Base-by-base conservation (phyloP, 2,329 filamentous ascomycete species). In the Fusarium caatingaense region DNA sequence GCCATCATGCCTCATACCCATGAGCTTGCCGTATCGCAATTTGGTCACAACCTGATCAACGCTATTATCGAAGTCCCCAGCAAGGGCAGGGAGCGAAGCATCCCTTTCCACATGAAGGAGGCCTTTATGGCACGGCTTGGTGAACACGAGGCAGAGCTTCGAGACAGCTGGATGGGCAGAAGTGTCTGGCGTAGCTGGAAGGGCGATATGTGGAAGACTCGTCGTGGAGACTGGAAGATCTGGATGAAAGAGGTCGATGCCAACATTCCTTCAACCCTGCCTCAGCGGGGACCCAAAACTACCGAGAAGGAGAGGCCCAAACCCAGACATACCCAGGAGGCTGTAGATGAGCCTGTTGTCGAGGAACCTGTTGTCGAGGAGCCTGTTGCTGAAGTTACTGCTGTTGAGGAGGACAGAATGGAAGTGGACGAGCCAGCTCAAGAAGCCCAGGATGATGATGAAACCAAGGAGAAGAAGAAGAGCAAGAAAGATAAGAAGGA, bases 71-170 rank as follows among this genome's bases (percentile, higher is more conserved):
- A 80, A 42, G 79, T 85, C 4, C 87, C 87, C 6, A 86, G 84
- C 48, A 84, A 82, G 65, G 83, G 82, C 44, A 80, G 81, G 20
- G 82, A 83, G 56, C 80, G 82, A 59, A 82, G 82, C 64, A 77
- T 89, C 47, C 87, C 87, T 2, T 87, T 87, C 76, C 86, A 89
- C 72, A 78, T 87, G 65, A 89, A 89, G 76, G 86, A 89, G 72
- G 80, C 81, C 44, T 79, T 88, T 64, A 86, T 89, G 80, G 68
- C 79, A 8, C 77, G 80, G 59, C 80, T 89, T 4, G 84, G 81
- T 5, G 76, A 80, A 37, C 79, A 81, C 56, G 87, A 89, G 76
- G 74, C 78, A 21, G 78, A 82, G 55, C 79, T 89, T 37, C 81
- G 87, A 16, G 83, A 86, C 44, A 83, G 82, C 6, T 88, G 85